Percentiles rank a stretch among this genome's conserved stretches.
phyloP scores from a whole-genome alignment of 129 eudicot species.

The Arctium minus region DNA sequence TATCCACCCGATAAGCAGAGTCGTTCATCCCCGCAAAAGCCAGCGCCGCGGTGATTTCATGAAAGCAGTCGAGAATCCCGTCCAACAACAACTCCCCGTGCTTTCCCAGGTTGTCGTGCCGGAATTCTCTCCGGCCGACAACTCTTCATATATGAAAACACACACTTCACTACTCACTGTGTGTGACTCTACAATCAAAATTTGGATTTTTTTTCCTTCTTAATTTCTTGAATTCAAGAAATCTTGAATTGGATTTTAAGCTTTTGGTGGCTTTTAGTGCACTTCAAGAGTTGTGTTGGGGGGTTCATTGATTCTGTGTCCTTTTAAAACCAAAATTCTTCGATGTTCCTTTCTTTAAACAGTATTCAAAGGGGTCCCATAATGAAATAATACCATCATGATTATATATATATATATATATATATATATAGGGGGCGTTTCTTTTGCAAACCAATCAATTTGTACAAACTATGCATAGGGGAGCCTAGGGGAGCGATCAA shows the following conservation, averaged over 20 bases:
- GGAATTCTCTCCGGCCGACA: slow-evolving; percentile 23
- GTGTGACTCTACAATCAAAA: not conserved
- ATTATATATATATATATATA: not conserved
- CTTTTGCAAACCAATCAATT: too few relatives aligned
- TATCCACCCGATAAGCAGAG: slow-evolving; percentile 75
- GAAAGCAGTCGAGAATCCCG: slow-evolving; percentile 66
- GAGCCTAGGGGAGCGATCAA: too few relatives aligned
- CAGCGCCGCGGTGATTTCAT: slow-evolving; percentile 61
- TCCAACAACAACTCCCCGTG: slow-evolving; percentile 55
- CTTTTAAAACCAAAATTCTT: not conserved
- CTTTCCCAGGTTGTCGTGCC: slow-evolving; percentile 68
- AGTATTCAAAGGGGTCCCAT: not conserved
- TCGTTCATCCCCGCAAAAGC: slow-evolving; percentile 63
- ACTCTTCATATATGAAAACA: slow-evolving; percentile 12
- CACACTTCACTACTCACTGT: not conserved
- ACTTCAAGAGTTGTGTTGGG: slow-evolving; percentile 10
- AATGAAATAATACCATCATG: not conserved
- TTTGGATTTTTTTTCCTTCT: not conserved
- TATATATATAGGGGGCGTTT: too few relatives aligned
- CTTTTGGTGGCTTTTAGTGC: slow-evolving; percentile 18
- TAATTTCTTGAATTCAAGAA: slow-evolving; percentile 43
- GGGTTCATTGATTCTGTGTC: not conserved
- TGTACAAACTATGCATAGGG: too few relatives aligned
- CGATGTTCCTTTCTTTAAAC: not conserved
- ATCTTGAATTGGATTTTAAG: slow-evolving; percentile 24